These are phyloP conservation scores for Didymosphaeria variabile DNA, from an alignment of 2,329 filamentous ascomycete genomes.

Conservation along the genomic window DNA sequence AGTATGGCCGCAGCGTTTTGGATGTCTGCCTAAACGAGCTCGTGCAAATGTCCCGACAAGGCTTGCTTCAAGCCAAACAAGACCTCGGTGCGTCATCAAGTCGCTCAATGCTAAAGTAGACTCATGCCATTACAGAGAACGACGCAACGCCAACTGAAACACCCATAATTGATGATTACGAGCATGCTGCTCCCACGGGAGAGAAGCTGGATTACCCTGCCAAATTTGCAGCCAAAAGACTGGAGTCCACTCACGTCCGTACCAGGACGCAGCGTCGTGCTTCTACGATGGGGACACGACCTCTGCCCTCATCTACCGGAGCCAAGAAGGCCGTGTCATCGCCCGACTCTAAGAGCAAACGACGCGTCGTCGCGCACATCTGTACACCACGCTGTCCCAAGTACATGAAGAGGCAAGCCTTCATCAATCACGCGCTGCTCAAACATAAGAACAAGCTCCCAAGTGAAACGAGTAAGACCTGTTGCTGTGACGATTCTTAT, in stretches of 20 bases:
- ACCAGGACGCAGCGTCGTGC: background rate
- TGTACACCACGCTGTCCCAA: background rate
- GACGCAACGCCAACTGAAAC: background rate
- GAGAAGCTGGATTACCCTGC: background rate
- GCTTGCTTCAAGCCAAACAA: background rate
- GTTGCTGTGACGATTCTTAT: background rate
- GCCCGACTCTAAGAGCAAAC: background rate
- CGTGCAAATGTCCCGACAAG: slow-evolving; percentile 3
- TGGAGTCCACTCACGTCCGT: background rate
- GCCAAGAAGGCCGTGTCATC: background rate
- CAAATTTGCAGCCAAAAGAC: background rate
- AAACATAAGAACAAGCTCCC: background rate
- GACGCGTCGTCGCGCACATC: slow-evolving; percentile 1
- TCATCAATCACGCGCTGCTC: slow-evolving; percentile 2
- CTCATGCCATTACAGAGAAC: background rate
- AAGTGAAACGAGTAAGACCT: background rate
- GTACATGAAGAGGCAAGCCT: background rate
- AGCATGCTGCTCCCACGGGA: background rate
- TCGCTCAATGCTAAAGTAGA: background rate
- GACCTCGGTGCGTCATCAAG: background rate
- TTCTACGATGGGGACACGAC: background rate
- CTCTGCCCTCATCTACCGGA: background rate
- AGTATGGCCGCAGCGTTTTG: background rate
- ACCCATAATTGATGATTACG: background rate
- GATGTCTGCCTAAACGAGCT: background rate